Conservation (phyloP, 1,284 basidiomycete species). For the Farysia itapuensis region DNA sequence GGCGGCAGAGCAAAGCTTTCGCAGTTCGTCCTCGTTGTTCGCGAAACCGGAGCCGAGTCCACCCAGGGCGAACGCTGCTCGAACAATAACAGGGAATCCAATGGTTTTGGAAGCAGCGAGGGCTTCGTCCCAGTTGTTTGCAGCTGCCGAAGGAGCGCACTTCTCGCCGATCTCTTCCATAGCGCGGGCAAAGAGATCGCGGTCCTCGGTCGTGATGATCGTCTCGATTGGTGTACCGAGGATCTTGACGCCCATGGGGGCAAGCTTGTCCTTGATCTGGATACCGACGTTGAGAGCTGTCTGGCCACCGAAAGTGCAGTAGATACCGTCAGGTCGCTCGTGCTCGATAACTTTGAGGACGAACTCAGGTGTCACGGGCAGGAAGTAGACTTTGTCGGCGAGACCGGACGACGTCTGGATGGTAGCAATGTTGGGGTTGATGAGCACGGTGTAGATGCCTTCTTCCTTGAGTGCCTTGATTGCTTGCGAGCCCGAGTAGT, state of each 20-base stretch:
- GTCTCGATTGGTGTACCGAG: slow-evolving; percentile 96
- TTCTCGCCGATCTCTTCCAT: slow-evolving; percentile 96
- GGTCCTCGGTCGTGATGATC: slow-evolving; percentile 94
- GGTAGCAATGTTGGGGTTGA: slow-evolving; percentile 98
- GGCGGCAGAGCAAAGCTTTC: slow-evolving; percentile 74
- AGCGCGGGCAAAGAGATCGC: slow-evolving; percentile 88
- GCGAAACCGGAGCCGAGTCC: slow-evolving; percentile 95
- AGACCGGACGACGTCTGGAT: slow-evolving; percentile 96
- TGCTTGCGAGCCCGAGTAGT: slow-evolving; percentile 97
- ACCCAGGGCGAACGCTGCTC: slow-evolving; percentile 93
- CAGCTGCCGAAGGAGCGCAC: slow-evolving; percentile 80
- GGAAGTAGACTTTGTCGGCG: slow-evolving; percentile 98
- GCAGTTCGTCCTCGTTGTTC: slow-evolving; percentile 81
- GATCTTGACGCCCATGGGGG: slow-evolving; percentile 75
- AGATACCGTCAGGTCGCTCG: slow-evolving; percentile 97
- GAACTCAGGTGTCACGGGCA: slow-evolving; percentile 96
- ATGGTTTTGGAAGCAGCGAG: slow-evolving; percentile 79
- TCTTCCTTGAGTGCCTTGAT: slow-evolving; percentile 99
- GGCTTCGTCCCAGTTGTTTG: slow-evolving; percentile 77
- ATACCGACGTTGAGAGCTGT: slow-evolving; percentile 96
- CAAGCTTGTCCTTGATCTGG: slow-evolving; percentile 95
- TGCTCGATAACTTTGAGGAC: slow-evolving; percentile 97
- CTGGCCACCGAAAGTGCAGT: slow-evolving; percentile 97
- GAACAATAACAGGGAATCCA: slow-evolving; percentile 95
- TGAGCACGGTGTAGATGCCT: slow-evolving; percentile 96